Base-by-base conservation (phyloP, 2,329 filamentous ascomycete species). In the Phaeophleospora eucalypticola region DNA sequence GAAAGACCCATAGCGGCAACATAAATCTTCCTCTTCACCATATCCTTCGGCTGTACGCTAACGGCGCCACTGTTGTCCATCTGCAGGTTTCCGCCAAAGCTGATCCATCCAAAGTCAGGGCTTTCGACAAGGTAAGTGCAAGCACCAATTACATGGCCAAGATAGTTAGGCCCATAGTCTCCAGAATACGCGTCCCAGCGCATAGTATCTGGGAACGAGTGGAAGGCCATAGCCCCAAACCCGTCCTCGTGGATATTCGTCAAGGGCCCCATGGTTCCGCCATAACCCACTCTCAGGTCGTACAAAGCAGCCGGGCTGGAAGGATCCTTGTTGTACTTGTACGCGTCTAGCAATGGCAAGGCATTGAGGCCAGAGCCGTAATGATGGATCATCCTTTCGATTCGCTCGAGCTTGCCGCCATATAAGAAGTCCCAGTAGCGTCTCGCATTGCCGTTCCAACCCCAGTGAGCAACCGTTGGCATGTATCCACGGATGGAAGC, bases 371-470 rank as follows among this genome's bases (percentile, higher is more conserved):
- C 75, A 0, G 77, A 81, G 15, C 79, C 79, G 53, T 82, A 83
- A 62, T 83, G 80, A 55, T 83, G 79, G 48, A 81, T 74, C 60
- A 79, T 75, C 3, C 72, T 64, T 51, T 75, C 71, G 15, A 70
- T 68, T 6, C 70, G 64, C 20, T 58, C 49, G 9, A 71, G 55
- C 50, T 73, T 71, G 12, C 67, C 70, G 1, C 57, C 73, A 58
- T 67, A 78, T 63, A 75, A 62, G 43, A 78, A 79, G 55, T 82
- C 79, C 79, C 79, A 82, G 60, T 81, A 82, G 4, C 79, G 64
- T 1, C 80, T 70, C 0, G 79, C 77, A 51, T 81, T 82, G 10
- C 79, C 79, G 42, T 82, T 80, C 75, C 75, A 82, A 2, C 76
- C 80, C 80, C 80, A 82, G 52, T 82, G 79, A 0, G 77, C 68